Evolutionary conservation across 2,329 filamentous ascomycete species (phyloP).

Genomic region (Neofusicoccum cordaticola): DNA sequence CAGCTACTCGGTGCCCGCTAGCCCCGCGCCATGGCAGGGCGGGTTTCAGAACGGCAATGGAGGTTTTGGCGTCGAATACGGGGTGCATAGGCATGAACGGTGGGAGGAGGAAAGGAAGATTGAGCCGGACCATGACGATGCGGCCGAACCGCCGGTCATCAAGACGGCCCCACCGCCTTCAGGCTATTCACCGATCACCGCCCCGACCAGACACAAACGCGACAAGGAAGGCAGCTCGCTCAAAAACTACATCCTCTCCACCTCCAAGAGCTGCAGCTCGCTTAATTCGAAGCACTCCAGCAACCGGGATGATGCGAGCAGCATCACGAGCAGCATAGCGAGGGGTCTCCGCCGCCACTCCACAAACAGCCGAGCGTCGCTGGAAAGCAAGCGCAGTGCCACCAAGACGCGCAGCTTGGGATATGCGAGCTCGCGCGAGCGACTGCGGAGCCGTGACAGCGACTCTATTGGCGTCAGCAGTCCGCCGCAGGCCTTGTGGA

Average conservation of each 20-base stretch:
- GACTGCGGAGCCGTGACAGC: constrained; percentile 48
- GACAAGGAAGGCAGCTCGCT: constrained; percentile 46
- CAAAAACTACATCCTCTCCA: constrained; percentile 54
- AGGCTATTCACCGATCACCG: constrained; percentile 69
- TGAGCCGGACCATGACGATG: constrained; percentile 50
- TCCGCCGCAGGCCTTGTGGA: not conserved
- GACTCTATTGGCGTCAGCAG: constrained; percentile 2
- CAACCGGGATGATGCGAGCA: constrained; percentile 25
- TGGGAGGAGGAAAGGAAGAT: constrained; percentile 46
- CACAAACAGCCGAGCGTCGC: constrained; percentile 32
- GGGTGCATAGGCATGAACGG: constrained; percentile 57
- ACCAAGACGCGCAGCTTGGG: constrained; percentile 56
- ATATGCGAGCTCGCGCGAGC: constrained; percentile 73
- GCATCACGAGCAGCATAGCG: constrained; percentile 43
- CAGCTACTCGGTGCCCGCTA: constrained; percentile 31
- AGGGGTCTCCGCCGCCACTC: constrained; percentile 29
- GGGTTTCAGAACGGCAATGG: constrained; percentile 20
- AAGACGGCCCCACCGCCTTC: constrained; percentile 50
- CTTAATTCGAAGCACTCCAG: constrained; percentile 31
- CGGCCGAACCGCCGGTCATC: constrained; percentile 66
- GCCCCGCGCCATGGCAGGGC: constrained; percentile 20
- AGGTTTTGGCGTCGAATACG: constrained; percentile 72
- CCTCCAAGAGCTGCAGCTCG: constrained; percentile 35
- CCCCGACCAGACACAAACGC: constrained; percentile 53
- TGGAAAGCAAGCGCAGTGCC: constrained; percentile 28